These are phyloP conservation scores for Penicillium decumbens DNA, from an alignment of 2,329 filamentous ascomycete species.

Conservation along the genomic window DNA sequence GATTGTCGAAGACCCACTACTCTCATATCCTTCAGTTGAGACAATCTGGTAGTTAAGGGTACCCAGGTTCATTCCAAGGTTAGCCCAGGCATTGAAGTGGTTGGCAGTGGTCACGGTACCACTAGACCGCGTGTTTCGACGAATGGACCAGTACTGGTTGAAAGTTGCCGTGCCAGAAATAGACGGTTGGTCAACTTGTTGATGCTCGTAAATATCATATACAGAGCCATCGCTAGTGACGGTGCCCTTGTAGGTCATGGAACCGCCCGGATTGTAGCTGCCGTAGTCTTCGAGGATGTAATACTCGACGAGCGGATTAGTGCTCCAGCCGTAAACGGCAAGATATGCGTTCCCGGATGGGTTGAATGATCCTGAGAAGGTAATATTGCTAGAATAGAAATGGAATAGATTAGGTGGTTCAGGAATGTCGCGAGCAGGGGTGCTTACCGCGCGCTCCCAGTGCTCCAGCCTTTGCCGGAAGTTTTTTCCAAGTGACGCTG, in stretches of 20 bases:
- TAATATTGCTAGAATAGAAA: constrained; percentile 20
- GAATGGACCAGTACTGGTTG: constrained; percentile 43
- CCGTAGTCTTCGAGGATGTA: constrained; percentile 38
- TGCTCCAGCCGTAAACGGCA: constrained; percentile 42
- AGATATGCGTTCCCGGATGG: constrained; percentile 33
- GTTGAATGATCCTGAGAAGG: constrained; percentile 28
- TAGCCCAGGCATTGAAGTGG: constrained; percentile 37
- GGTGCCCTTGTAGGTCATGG: constrained; percentile 31
- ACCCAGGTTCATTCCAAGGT: constrained; percentile 31
- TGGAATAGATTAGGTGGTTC: constrained; percentile 8
- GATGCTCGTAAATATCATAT: constrained; percentile 39
- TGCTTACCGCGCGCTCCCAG: constrained; percentile 48
- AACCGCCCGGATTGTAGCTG: constrained; percentile 8
- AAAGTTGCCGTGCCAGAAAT: constrained; percentile 42
- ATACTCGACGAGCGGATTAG: constrained; percentile 35
- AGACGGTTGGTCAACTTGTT: constrained; percentile 38
- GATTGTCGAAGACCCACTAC: constrained; percentile 29
- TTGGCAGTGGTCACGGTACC: constrained; percentile 37
- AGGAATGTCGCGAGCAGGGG: constrained; percentile 8
- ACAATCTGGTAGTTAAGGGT: constrained; percentile 42
- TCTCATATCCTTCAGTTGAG: constrained; percentile 43
- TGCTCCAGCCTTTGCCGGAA: constrained; percentile 55
- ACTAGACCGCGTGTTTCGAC: constrained; percentile 31
- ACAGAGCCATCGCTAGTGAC: constrained; percentile 35
- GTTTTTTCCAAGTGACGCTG: constrained; percentile 14